A percentile compares a stretch with the other conserved stretches of the same genome.
Conservation (phyloP, 208 protist species). For the Lotmaria passim region DNA sequence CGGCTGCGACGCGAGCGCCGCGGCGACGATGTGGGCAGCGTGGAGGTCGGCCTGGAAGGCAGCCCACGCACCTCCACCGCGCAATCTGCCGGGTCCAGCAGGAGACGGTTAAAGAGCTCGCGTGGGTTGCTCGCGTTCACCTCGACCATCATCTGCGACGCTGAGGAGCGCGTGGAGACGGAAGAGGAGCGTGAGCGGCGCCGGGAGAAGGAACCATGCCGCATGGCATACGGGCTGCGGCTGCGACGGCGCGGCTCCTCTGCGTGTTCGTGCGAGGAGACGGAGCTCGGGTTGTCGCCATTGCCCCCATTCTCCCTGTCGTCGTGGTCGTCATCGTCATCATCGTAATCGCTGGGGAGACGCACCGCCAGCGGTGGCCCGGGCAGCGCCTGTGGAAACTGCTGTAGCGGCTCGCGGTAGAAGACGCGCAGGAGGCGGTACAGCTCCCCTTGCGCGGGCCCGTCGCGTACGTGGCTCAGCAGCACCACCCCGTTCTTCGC, state of each 20-base stretch:
- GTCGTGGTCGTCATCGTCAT: neutral
- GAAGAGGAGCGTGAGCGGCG: neutral
- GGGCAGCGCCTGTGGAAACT: conserved; percentile 12
- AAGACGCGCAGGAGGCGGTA: conserved; percentile 23
- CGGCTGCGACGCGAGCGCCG: neutral
- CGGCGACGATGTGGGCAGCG: neutral
- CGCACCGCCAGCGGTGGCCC: conserved; percentile 22
- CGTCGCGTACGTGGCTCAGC: conserved; percentile 20
- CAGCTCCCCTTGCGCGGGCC: conserved; percentile 19
- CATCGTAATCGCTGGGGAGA: neutral
- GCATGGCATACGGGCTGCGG: neutral
- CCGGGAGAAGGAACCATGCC: neutral
- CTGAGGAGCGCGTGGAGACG: neutral
- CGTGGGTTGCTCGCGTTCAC: conserved; percentile 13
- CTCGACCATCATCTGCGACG: conserved; percentile 15
- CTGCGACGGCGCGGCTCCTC: neutral
- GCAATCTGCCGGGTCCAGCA: conserved; percentile 12
- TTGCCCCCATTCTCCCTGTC: neutral
- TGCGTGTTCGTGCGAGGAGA: neutral
- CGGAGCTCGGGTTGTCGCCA: neutral
- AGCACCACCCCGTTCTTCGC: conserved; percentile 16
- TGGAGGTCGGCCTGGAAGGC: neutral
- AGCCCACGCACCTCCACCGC: conserved; percentile 15
- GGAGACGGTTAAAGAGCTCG: conserved; percentile 16
- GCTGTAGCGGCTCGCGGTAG: conserved; percentile 16